Conservation (phyloP, 2,329 filamentous ascomycete genomes). For the Cordyceps fumosorosea region DNA sequence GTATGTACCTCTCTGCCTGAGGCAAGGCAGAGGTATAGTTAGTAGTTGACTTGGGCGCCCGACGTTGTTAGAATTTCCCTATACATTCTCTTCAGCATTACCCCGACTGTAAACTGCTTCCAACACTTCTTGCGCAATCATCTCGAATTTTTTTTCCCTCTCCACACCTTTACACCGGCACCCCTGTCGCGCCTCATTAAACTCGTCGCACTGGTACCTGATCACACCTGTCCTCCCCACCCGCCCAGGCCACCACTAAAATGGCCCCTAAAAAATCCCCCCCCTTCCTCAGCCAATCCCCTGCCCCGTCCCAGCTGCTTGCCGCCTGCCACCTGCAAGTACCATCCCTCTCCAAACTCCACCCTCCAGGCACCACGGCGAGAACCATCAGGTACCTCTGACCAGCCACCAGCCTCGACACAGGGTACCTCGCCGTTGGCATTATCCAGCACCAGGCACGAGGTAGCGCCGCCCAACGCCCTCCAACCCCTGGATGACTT, state of each 20-base stretch:
- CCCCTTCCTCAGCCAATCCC: background rate
- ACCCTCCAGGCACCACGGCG: background rate
- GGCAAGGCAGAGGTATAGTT: no score
- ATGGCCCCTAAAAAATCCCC: background rate
- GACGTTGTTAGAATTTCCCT: no score
- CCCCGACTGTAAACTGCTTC: no score
- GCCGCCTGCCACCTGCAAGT: constrained; percentile 2
- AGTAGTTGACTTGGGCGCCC: background rate
- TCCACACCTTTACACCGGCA: background rate
- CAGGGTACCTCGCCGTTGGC: background rate
- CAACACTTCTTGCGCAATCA: background rate
- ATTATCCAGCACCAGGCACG: background rate
- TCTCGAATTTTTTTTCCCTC: background rate
- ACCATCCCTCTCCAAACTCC: background rate
- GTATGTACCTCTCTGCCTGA: background rate
- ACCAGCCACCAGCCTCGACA: background rate
- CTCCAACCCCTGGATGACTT: constrained; percentile 5
- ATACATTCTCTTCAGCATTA: no score
- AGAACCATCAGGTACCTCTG: background rate
- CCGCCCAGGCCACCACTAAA: background rate
- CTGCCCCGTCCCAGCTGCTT: constrained; percentile 1
- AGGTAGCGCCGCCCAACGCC: background rate
- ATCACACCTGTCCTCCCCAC: constrained; percentile 2
- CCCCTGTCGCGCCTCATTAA: constrained; percentile 10
- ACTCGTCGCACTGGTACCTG: background rate